Conservation (phyloP, 2,329 filamentous ascomycete genomes). For the Colletotrichum somersetense region DNA sequence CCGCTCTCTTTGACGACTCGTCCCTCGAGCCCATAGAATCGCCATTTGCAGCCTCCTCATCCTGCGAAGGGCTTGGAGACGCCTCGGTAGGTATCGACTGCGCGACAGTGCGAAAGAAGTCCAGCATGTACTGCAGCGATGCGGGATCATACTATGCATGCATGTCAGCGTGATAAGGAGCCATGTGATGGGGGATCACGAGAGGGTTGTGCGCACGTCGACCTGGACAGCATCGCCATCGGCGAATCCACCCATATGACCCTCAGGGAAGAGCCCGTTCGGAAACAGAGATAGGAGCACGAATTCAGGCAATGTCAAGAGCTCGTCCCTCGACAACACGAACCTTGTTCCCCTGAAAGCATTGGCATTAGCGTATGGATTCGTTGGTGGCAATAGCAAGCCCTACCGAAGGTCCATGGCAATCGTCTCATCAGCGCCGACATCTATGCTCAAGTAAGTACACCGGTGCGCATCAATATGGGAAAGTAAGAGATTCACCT, state of each 20-base stretch:
- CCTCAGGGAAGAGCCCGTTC: constrained; percentile 97
- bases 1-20: constrained; percentile 90
- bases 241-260: constrained; percentile 92
- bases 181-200: background rate
- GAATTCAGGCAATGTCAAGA: constrained; percentile 96
- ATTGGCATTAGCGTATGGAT: constrained; percentile 46
- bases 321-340: constrained; percentile 92
- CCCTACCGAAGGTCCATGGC: constrained; percentile 91
- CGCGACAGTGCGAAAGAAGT: constrained; percentile 96
- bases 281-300: constrained; percentile 97
- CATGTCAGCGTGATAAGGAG: background rate
- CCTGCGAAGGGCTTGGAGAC: constrained; percentile 74
- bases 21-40: constrained; percentile 77
- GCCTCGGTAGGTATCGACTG: constrained; percentile 89
- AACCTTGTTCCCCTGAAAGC: constrained; percentile 85
- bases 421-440: constrained; percentile 92
- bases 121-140: constrained; percentile 98
- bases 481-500: constrained; percentile 67
- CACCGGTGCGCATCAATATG: constrained; percentile 19
- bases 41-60: constrained; percentile 72
- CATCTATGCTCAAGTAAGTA: constrained; percentile 64
- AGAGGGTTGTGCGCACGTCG: constrained; percentile 78
- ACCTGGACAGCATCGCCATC: constrained; percentile 97
- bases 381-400: background rate
- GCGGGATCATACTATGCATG: constrained; percentile 87